A percentile compares a stretch with the other conserved stretches of the same genome.
Conservation (phyloP, 352 stramenopile species). For the Phytophthora litchii region DNA sequence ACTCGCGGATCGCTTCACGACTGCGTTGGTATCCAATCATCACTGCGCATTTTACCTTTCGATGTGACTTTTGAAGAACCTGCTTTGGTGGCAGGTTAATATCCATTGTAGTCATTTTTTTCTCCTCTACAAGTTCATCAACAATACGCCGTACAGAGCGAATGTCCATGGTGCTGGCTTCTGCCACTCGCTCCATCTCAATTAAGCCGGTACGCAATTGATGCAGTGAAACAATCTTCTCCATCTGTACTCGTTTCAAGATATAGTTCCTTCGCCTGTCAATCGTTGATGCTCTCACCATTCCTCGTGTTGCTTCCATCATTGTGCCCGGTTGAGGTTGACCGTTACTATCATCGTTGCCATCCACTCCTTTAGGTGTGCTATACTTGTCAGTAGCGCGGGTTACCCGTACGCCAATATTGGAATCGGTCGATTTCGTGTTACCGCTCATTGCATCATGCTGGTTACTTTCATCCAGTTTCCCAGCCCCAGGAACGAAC, state of each 20-base stretch:
- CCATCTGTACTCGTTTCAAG: conserved; percentile 52
- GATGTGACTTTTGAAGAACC: conserved; percentile 65
- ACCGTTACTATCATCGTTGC: conserved; percentile 11
- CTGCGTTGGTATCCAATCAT: conserved; percentile 57
- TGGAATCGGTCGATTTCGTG: conserved; percentile 8
- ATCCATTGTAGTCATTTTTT: conserved; percentile 60
- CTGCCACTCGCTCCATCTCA: conserved; percentile 47
- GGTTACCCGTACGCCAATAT: conserved; percentile 33
- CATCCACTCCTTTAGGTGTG: conserved; percentile 24
- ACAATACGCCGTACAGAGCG: conserved; percentile 72
- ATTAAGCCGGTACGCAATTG: conserved; percentile 63
- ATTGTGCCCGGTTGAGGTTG: conserved; percentile 60
- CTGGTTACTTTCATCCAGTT: conserved; percentile 5
- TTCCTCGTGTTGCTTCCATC: conserved; percentile 52
- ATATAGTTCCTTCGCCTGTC: conserved; percentile 63
- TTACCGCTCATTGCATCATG: conserved; percentile 3
- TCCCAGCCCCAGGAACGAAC: conserved; percentile 50
- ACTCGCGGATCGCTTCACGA: conserved; percentile 51
- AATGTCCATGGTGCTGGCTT: conserved; percentile 61
- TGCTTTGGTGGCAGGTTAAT: conserved; percentile 72
- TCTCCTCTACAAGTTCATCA: conserved; percentile 58
- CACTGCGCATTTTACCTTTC: conserved; percentile 73
- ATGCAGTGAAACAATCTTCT: conserved; percentile 77
- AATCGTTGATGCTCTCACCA: conserved; percentile 59
- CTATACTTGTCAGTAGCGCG: conserved; percentile 36